Conservation (phyloP, 345 rosid genomes). For the Lumnitzera littorea region DNA sequence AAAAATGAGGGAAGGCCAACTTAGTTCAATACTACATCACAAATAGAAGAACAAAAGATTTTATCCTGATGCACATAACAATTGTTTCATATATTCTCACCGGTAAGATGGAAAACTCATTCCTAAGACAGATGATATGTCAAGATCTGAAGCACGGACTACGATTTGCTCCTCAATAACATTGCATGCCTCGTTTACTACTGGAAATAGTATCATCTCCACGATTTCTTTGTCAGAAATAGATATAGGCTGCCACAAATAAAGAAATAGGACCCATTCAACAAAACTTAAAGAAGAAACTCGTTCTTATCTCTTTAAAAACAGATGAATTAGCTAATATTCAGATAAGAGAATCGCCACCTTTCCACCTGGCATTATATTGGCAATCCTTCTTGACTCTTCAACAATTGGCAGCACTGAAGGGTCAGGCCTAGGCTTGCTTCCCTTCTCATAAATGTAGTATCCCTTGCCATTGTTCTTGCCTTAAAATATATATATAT, state of each 20-base stretch:
- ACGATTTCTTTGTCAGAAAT: conserved; percentile 69
- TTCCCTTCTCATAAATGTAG: conserved; percentile 75
- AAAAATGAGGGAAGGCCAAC: too few relatives aligned
- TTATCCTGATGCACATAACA: too few relatives aligned
- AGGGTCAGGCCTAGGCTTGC: conserved; percentile 79
- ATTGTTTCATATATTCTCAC: conserved; percentile 25
- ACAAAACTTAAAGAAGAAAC: too few relatives aligned
- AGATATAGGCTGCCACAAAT: conserved; percentile 54
- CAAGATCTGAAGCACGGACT: conserved; percentile 81
- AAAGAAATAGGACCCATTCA: neutral
- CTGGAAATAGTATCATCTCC: conserved; percentile 91
- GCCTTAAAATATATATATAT: conserved; percentile 31
- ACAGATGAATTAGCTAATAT: neutral
- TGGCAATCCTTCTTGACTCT: conserved; percentile 58
- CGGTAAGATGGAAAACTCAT: conserved; percentile 97
- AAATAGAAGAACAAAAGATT: too few relatives aligned
- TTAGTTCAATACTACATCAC: too few relatives aligned
- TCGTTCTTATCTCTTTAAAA: too few relatives aligned
- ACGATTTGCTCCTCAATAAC: conserved; percentile 82
- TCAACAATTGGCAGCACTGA: conserved; percentile 62
- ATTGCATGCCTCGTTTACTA: conserved; percentile 88
- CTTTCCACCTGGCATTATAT: conserved; percentile 90
- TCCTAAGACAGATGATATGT: conserved; percentile 87
- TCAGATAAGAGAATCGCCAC: conserved; percentile 24
- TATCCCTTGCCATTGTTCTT: conserved; percentile 85